phyloP scores from a whole-genome alignment of 2,329 filamentous ascomycete species.

The Ambrosiella xylebori region DNA sequence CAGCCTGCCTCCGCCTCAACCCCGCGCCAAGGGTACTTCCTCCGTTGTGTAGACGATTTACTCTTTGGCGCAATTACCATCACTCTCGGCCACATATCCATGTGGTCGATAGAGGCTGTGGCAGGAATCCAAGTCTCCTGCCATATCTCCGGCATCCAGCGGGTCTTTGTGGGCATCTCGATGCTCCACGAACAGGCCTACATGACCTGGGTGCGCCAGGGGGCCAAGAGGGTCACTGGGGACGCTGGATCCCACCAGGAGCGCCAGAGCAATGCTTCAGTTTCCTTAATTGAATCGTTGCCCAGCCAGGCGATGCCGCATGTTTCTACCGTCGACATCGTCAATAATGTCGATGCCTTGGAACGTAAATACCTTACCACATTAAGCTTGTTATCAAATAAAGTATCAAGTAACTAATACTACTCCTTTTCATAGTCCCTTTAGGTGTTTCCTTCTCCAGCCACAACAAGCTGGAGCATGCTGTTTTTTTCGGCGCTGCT shows the following conservation, averaged over 20 bases:
- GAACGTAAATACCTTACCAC: neutral
- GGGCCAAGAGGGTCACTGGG: too few relatives aligned
- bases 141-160: neutral
- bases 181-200: neutral
- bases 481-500: neutral
- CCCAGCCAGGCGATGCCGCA: too few relatives aligned
- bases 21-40: neutral
- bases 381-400: neutral
- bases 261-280: too few relatives aligned
- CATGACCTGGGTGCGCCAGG: too few relatives aligned
- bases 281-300: too few relatives aligned
- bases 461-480: neutral
- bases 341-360: too few relatives aligned
- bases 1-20: neutral
- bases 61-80: neutral
- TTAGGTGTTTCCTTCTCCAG: neutral
- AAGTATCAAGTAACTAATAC: neutral
- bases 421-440: neutral
- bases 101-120: neutral
- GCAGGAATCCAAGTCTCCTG: neutral
- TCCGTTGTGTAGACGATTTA: neutral
- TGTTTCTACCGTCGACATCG: too few relatives aligned
- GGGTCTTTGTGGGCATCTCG: neutral
- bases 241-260: too few relatives aligned
- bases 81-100: neutral